phyloP scores from a whole-genome alignment of 1,284 basidiomycete genomes.

The Golubevia sp. region DNA sequence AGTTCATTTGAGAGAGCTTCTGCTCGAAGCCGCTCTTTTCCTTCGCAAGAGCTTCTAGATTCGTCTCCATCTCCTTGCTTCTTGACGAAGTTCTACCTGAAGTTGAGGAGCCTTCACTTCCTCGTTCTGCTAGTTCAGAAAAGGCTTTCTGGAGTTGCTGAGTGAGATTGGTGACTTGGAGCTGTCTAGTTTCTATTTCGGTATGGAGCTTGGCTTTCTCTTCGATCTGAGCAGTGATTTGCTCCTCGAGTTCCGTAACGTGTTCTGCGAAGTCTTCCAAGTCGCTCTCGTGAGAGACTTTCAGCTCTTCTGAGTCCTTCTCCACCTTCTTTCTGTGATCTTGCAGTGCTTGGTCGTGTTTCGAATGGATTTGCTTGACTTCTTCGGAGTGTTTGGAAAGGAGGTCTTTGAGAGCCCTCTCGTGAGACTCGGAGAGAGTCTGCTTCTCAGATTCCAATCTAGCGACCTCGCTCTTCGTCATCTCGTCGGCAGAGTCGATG shows the following conservation, averaged over 20 bases:
- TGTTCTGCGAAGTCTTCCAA: constrained; percentile 6
- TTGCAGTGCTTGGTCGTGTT: background rate
- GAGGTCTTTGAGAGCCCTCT: constrained; percentile 4
- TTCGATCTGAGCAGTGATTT: background rate
- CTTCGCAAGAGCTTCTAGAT: background rate
- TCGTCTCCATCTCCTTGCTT: background rate
- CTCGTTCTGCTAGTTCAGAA: background rate
- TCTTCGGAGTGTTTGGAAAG: constrained; percentile 2
- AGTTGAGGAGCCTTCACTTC: background rate
- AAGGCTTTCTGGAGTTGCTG: background rate
- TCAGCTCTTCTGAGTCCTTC: background rate
- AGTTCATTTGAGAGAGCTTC: background rate
- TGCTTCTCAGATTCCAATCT: constrained; percentile 2
- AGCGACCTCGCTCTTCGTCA: constrained; percentile 11
- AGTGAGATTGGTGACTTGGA: background rate
- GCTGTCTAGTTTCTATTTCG: background rate
- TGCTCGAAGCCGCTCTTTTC: background rate
- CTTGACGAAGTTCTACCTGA: background rate
- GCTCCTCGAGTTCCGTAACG: constrained; percentile 1
- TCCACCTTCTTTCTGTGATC: background rate
- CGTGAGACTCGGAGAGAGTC: constrained; percentile 4
- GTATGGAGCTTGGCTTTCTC: background rate
- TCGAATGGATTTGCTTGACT: background rate
- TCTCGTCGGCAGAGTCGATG: constrained; percentile 18
- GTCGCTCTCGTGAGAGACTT: background rate